phyloP scores from a whole-genome alignment of 2,329 filamentous ascomycete species.

The Lecanosticta acicola region DNA sequence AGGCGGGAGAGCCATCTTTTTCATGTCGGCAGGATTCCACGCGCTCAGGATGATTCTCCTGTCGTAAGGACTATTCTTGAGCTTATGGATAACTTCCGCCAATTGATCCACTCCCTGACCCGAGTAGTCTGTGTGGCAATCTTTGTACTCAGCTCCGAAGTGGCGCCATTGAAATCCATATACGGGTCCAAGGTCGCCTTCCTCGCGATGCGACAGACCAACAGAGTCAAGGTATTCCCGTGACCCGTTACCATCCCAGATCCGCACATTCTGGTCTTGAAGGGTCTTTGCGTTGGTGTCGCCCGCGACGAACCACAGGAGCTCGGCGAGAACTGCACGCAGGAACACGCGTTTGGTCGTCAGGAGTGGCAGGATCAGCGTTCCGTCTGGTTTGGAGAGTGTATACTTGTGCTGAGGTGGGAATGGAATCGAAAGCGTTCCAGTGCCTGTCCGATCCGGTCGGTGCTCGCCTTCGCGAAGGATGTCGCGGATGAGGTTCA shows the following conservation, averaged over 20 bases:
- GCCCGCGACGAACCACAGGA: slow-evolving; percentile 92
- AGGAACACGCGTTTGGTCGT: slow-evolving; percentile 97
- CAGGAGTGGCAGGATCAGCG: slow-evolving; percentile 77
- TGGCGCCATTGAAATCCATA: slow-evolving; percentile 99
- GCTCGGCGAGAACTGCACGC: slow-evolving; percentile 81
- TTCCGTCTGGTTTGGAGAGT: slow-evolving; percentile 57
- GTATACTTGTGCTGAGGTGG: slow-evolving; percentile 81
- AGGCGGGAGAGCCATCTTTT: slow-evolving; percentile 84
- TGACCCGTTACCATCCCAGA: slow-evolving; percentile 96
- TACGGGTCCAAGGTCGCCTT: slow-evolving; percentile 87
- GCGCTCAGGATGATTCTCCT: slow-evolving; percentile 83
- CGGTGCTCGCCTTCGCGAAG: slow-evolving; percentile 77
- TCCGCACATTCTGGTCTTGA: slow-evolving; percentile 76
- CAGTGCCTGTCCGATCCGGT: slow-evolving; percentile 90
- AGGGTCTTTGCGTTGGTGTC: slow-evolving; percentile 74
- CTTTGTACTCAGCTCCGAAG: slow-evolving; percentile 85
- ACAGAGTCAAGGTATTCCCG: slow-evolving; percentile 83
- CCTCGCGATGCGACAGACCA: slow-evolving; percentile 72
- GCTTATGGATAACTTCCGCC: slow-evolving; percentile 79
- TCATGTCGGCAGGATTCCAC: slow-evolving; percentile 86
- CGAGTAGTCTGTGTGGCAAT: slow-evolving; percentile 72
- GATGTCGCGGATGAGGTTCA: slow-evolving; percentile 81
- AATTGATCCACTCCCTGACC: slow-evolving; percentile 91
- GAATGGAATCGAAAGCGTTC: slow-evolving; percentile 83
- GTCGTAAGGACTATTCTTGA: slow-evolving; percentile 79